Base-by-base conservation (phyloP, 2,329 filamentous ascomycete species). In the Cercospora citrullina region DNA sequence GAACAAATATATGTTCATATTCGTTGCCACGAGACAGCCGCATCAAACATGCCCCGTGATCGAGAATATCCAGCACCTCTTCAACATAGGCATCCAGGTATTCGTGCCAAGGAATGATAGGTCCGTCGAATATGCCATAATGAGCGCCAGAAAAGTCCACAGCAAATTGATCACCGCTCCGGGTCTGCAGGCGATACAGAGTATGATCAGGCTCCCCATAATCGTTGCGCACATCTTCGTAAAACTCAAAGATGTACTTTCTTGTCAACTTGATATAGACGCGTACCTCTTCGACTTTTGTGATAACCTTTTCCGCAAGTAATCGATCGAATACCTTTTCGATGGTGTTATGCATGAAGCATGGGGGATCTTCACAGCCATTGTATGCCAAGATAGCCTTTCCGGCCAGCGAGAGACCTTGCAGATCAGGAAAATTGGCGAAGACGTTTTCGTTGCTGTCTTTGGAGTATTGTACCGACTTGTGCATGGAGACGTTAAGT, bases 101-200 rank as follows among this genome's bases (percentile, higher is more conserved):
- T 18, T 48, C 18, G 10, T 14, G 12, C 36, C 59, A 61, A 16
- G 23, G 9, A 12, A 45, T 9, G 21, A 61, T 18, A 30, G 59
- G 59, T 36, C 36, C 12, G 9, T 61, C 23, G 16, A 57, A 16
- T 9, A 42, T 16, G 59, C 21, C 59, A 18, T 61, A 61, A 18
- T 61, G 59, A 9, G 59, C 33, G 45, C 33, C 33, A 61, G 59
- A 61, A 18, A 61, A 23, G 16, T 48, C 59, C 7, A 61, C 16
- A 28, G 33, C 59, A 8, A 16, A 61, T 12, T 28, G 18, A 30
- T 45, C n/a, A 7, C 33, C 59, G 26, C 21, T n/a, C 26, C 9
- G 14, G 16, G 23, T 26, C 21, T n/a, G 14, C 4, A 61, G 16
- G 10, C 36, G 31, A 42, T 61, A 61, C 10, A 61, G 23, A 18